A percentile compares a stretch with the other conserved stretches of the same genome.
Evolutionary conservation across 2,329 filamentous ascomycete species (phyloP).

Genomic region (Apiospora phragmitis): DNA sequence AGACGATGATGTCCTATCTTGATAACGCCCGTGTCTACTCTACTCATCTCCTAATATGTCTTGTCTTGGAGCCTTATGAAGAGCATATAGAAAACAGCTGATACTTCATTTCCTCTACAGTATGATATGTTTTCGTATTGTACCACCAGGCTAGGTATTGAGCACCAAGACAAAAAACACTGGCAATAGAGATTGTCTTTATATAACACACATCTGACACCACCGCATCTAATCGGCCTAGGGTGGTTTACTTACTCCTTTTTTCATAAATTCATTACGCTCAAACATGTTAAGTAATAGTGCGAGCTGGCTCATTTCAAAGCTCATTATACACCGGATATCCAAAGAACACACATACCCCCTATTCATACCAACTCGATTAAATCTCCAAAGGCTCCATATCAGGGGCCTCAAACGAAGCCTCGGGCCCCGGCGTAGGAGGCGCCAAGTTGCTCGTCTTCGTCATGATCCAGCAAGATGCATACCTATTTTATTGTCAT

Average conservation of each 20-base stretch:
- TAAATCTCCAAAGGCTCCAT: constrained; percentile 9
- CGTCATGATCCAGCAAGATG: constrained; percentile 87
- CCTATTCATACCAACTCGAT: not conserved
- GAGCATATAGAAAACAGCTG: not conserved
- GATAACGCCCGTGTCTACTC: not conserved
- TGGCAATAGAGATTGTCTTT: not conserved
- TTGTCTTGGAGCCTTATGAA: not conserved
- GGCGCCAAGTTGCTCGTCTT: constrained; percentile 64
- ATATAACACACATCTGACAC: not conserved
- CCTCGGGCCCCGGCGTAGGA: constrained; percentile 51
- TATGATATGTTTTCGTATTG: not conserved
- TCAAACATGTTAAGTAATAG: not conserved
- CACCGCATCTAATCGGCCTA: not conserved
- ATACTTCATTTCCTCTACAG: not conserved
- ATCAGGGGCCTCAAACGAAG: not conserved
- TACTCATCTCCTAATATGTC: not conserved
- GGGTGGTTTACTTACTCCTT: not conserved
- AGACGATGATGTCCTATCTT: not conserved
- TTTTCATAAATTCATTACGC: not conserved
- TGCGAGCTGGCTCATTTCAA: not conserved
- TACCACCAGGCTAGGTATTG: too few species aligned
- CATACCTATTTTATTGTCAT: constrained; percentile 33
- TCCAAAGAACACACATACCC: not conserved
- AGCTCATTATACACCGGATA: not conserved
- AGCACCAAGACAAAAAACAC: not conserved